Evolutionary conservation across 179 eudicot species (phyloP).

Genomic region (Spinacia oleracea): DNA sequence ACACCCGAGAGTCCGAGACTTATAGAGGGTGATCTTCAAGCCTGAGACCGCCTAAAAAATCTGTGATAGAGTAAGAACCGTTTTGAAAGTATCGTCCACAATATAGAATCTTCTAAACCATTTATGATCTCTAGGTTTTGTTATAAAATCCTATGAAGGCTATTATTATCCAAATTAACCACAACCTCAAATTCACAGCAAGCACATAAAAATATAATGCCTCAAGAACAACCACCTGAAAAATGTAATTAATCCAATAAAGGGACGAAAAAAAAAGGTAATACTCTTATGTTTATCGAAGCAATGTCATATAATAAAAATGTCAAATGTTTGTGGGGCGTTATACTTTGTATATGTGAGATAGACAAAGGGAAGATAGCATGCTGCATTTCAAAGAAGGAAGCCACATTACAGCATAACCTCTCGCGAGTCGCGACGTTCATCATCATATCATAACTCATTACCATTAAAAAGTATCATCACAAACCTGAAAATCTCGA

Average conservation of each 20-base stretch:
- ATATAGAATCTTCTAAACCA: no score
- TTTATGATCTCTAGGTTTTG: no score
- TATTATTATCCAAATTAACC: background rate
- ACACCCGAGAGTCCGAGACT: no score
- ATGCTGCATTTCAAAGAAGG: background rate
- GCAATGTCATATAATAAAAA: background rate
- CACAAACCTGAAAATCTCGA: constrained; percentile 81
- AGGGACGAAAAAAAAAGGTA: no score
- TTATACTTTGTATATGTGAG: background rate
- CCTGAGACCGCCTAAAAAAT: no score
- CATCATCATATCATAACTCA: background rate
- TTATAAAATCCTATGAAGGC: no score
- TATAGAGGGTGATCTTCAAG: no score
- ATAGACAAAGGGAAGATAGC: background rate
- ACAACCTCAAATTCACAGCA: background rate
- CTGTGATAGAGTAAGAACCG: no score
- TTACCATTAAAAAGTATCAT: background rate
- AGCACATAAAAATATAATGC: background rate
- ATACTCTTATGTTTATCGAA: background rate
- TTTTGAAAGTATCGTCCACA: no score
- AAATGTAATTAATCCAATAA: background rate
- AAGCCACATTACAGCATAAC: background rate
- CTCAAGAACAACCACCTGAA: background rate
- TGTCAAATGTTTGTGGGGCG: background rate
- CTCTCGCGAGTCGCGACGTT: background rate